phyloP scores from a whole-genome alignment of 2,329 filamentous ascomycete species.

The Neospermospora avenae region DNA sequence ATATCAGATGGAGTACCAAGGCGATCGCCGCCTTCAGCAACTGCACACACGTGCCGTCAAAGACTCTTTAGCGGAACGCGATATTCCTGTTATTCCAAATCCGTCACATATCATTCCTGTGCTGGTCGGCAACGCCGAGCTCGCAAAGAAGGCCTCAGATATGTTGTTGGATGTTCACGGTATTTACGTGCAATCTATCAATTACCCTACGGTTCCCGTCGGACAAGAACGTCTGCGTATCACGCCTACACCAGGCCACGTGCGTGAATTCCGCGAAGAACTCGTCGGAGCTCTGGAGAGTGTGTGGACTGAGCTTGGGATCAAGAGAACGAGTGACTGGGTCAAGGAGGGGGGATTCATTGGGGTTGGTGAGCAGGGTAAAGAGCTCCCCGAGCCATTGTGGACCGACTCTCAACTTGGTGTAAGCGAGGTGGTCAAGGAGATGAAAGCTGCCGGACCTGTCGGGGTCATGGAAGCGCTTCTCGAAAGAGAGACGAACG shows the following conservation, averaged over 20 bases:
- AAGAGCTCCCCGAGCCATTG: constrained; percentile 63
- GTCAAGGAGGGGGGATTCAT: constrained; percentile 88
- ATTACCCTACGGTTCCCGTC: constrained; percentile 96
- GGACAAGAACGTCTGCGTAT: constrained; percentile 97
- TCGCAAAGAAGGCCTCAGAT: constrained; percentile 89
- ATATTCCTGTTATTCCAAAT: constrained; percentile 97
- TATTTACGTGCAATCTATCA: constrained; percentile 98
- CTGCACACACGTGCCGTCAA: constrained; percentile 95
- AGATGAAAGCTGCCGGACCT: constrained; percentile 50
- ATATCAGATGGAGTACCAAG: constrained; percentile 82
- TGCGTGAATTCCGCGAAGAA: constrained; percentile 78
- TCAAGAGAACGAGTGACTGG: constrained; percentile 94
- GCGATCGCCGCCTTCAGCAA: constrained; percentile 89
- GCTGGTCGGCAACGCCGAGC: constrained; percentile 87
- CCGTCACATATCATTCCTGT: constrained; percentile 95
- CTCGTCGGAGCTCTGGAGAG: constrained; percentile 79
- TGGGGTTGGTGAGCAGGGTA: constrained; percentile 75
- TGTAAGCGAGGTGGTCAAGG: constrained; percentile 61
- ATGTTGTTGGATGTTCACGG: constrained; percentile 84
- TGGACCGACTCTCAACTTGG: constrained; percentile 91
- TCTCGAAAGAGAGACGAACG: constrained; percentile 51
- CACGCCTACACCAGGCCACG: constrained; percentile 92
- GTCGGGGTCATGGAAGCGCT: constrained; percentile 54
- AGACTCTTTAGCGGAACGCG: constrained; percentile 69
- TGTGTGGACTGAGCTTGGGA: constrained; percentile 83